A percentile compares a stretch with the other conserved stretches of the same genome.
Evolutionary conservation across 179 eudicot genomes (phyloP).

Genomic region (Silene coronaria): DNA sequence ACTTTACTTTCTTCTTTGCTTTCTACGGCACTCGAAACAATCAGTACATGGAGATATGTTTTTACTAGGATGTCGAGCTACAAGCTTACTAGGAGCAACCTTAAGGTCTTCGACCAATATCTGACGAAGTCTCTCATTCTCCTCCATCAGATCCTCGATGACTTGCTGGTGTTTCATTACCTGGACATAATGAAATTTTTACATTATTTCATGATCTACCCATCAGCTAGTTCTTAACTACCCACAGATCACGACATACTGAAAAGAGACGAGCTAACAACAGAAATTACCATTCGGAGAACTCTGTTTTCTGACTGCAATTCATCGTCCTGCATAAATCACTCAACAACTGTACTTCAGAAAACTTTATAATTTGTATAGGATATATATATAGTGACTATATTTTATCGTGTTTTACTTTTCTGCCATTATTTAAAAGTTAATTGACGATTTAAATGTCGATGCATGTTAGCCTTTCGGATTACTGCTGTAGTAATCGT

Average conservation of each 20-base stretch:
- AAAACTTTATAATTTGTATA: background rate
- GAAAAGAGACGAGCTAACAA: background rate
- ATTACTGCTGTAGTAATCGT: no score
- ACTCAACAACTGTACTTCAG: slow-evolving; percentile 14
- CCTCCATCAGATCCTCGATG: slow-evolving; percentile 75
- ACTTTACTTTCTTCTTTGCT: slow-evolving; percentile 44
- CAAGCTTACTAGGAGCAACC: slow-evolving; percentile 56
- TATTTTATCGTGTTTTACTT: no score
- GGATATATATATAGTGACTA: background rate
- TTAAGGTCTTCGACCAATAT: slow-evolving; percentile 75
- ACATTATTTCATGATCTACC: background rate
- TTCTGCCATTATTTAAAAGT: no score
- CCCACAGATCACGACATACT: background rate
- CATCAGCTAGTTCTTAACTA: background rate
- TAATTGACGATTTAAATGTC: no score
- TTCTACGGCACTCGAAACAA: slow-evolving; percentile 85
- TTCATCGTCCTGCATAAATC: slow-evolving; percentile 49
- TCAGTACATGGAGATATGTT: slow-evolving; percentile 47
- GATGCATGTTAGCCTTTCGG: no score
- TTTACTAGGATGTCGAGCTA: slow-evolving; percentile 32
- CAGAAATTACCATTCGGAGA: slow-evolving; percentile 64
- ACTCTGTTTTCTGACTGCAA: slow-evolving; percentile 59
- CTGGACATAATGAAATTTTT: slow-evolving; percentile 29
- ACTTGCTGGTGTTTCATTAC: slow-evolving; percentile 77
- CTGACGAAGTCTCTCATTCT: slow-evolving; percentile 76